Evolutionary conservation across 2,329 filamentous ascomycete species (phyloP).

Genomic region (Colletotrichum agaves): DNA sequence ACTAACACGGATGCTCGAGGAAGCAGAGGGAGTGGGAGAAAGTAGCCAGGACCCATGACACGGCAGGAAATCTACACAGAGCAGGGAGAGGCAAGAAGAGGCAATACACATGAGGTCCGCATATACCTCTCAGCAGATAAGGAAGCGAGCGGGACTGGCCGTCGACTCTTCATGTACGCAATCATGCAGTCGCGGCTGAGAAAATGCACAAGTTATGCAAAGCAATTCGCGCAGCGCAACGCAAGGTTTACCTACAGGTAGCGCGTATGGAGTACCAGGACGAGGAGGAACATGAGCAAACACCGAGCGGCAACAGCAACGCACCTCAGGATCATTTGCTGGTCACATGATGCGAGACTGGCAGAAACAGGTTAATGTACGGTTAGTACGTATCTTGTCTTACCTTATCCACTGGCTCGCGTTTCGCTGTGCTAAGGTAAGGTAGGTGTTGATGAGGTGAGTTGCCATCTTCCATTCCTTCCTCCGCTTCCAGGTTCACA

Average conservation of each 20-base stretch:
- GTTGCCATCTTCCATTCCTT: background rate
- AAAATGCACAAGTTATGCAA: background rate
- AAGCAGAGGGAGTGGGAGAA: background rate
- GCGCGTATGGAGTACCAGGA: too few relatives aligned
- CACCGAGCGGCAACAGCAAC: background rate
- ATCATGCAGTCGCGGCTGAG: slow-evolving; percentile 4
- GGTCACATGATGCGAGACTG: slow-evolving; percentile 19
- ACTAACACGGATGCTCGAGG: background rate
- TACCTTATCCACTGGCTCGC: background rate
- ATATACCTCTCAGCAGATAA: too few relatives aligned
- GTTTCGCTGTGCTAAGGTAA: background rate
- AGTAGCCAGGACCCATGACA: background rate
- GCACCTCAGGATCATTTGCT: too few relatives aligned
- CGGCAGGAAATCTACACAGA: too few relatives aligned
- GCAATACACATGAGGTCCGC: too few relatives aligned
- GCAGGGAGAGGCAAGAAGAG: too few relatives aligned
- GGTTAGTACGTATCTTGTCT: background rate
- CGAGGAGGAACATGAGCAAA: background rate
- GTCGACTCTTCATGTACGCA: background rate
- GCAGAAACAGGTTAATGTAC: background rate
- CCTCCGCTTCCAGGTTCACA: background rate
- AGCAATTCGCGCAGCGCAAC: background rate
- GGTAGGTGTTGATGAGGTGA: too few relatives aligned
- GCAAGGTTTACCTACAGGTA: too few relatives aligned
- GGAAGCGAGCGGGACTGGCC: too few relatives aligned